Evolutionary conservation across 306 rosid species (phyloP), one percentile per base, ranked within the genome.

Genomic region (Pterocarpus macrocarpus): DNA sequence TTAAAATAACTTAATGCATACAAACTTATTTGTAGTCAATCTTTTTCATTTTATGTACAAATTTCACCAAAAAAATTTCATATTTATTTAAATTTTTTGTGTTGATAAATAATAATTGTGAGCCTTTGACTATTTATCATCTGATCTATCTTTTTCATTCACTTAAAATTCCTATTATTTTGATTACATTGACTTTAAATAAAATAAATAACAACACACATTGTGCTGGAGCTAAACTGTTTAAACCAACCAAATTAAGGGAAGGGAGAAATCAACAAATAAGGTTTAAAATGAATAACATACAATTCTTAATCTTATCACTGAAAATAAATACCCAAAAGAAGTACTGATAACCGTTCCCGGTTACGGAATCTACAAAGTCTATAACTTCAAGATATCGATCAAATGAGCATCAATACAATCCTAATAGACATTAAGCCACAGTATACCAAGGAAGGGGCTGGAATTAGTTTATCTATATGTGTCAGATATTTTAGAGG

Each of bases 261-360:
- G 50, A 45, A 16, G 72, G 38, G 62, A 16, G 1, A 64, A 7
- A 2, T 39, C 44, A 76, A 44, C 12, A 63, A 35, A 64, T 14
- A 14, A 34, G 43, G 43, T 34, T 49, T n/a, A 44, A 33, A 45
- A 45, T 62, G 34, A 14, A 62, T 61, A 44, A 75, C 69, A 38
- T 71, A 36, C 35, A 39, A 58, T 30, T 8, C 0, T 22, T 22
- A 22, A 22, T 22, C 39, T 70, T 32, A 33, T 50, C 44, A 28
- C 15, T 70, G 32, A 49, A 70, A 64, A 57, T 57, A 57, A 57
- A 55, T 16, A 55, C 33, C 63, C 63, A 57, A 17, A 57, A 57
- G 63, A 57, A 17, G 16, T 17, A 5, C 11, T 55, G 32, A 55
- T n/a, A 2, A 38, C n/a, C 44, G 30, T 74, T 75, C 32, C 16